phyloP scores from a whole-genome alignment of 768 basidiomycete species.

The Brasilioporus rufonigricans region DNA sequence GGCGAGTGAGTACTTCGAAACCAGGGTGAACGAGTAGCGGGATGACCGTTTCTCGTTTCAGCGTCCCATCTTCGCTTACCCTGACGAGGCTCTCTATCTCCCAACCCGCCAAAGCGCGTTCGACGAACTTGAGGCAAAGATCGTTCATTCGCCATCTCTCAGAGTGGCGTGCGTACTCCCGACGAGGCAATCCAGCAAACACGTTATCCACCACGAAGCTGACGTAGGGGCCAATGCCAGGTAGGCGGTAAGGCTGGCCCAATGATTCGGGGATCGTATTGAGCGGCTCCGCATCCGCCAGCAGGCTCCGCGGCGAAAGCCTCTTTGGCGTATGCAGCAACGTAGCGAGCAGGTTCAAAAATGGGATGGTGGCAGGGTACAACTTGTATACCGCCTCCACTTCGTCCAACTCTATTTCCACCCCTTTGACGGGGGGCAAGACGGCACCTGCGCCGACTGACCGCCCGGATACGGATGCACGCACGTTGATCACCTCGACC shows the following conservation, averaged over 20 bases:
- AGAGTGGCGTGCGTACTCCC: conserved; percentile 71
- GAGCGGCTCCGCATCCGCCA: conserved; percentile 56
- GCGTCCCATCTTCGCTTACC: conserved; percentile 48
- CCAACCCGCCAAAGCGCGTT: conserved; percentile 78
- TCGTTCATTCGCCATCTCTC: conserved; percentile 90
- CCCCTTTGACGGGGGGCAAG: conserved; percentile 65
- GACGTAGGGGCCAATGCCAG: conserved; percentile 79
- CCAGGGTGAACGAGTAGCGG: conserved; percentile 77
- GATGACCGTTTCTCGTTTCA: conserved; percentile 52
- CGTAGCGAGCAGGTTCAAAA: conserved; percentile 77
- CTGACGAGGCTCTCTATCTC: conserved; percentile 72
- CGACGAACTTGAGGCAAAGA: conserved; percentile 79
- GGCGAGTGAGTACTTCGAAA: conserved; percentile 76
- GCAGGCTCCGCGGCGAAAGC: conserved; percentile 55
- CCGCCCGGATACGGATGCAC: conserved; percentile 37
- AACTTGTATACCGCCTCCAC: conserved; percentile 74
- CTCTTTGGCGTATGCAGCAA: conserved; percentile 83
- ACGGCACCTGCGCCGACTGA: conserved; percentile 26
- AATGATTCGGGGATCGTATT: conserved; percentile 79
- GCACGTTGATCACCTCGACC: conserved; percentile 78
- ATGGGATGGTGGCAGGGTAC: conserved; percentile 89
- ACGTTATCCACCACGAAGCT: conserved; percentile 91
- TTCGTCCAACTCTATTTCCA: conserved; percentile 85
- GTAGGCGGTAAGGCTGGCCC: conserved; percentile 76
- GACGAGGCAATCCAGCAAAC: conserved; percentile 68